Evolutionary conservation across 805 yeast species (phyloP).

Genomic region (Komagataella populi): DNA sequence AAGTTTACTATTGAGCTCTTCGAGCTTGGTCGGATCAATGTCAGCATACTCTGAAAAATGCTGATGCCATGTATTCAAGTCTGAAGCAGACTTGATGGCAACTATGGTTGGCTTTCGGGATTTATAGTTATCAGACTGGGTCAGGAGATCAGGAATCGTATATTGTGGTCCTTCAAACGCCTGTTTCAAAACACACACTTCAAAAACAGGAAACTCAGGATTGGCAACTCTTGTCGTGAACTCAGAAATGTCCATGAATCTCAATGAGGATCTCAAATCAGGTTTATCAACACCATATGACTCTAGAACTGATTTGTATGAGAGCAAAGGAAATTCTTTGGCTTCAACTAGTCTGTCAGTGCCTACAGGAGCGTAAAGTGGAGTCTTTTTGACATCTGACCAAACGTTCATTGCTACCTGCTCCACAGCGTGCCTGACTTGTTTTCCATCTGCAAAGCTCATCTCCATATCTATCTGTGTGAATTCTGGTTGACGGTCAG

Average conservation of each 20-base stretch:
- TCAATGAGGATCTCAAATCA: slow-evolving; percentile 56
- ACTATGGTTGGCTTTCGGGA: slow-evolving; percentile 45
- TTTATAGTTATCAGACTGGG: slow-evolving; percentile 30
- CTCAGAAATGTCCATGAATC: slow-evolving; percentile 35
- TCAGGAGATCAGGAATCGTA: slow-evolving; percentile 14
- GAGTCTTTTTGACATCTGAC: slow-evolving; percentile 27
- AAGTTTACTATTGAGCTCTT: slow-evolving; percentile 18
- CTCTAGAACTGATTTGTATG: slow-evolving; percentile 57
- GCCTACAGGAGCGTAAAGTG: slow-evolving; percentile 22
- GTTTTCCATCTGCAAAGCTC: slow-evolving; percentile 60
- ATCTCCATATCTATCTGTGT: slow-evolving; percentile 95
- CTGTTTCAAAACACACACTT: slow-evolving; percentile 49
- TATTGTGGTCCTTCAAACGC: slow-evolving; percentile 23
- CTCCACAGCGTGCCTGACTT: slow-evolving; percentile 57
- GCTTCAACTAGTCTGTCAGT: slow-evolving; percentile 18
- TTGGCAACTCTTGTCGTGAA: slow-evolving; percentile 14
- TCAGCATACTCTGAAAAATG: slow-evolving; percentile 16
- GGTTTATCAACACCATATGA: slow-evolving; percentile 91
- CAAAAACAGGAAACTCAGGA: slow-evolving; percentile 50
- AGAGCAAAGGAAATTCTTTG: slow-evolving; percentile 29
- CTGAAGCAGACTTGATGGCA: slow-evolving; percentile 30
- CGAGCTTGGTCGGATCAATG: slow-evolving; percentile 14
- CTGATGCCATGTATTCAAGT: slow-evolving; percentile 28
- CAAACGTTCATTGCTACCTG: slow-evolving; percentile 41
- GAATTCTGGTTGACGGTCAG: slow-evolving; percentile 95